Percentiles rank a stretch among this genome's conserved stretches.
These are phyloP conservation scores for Chaetomium sp. DNA, from an alignment of 2,329 filamentous ascomycete species.

Conservation along the genomic window DNA sequence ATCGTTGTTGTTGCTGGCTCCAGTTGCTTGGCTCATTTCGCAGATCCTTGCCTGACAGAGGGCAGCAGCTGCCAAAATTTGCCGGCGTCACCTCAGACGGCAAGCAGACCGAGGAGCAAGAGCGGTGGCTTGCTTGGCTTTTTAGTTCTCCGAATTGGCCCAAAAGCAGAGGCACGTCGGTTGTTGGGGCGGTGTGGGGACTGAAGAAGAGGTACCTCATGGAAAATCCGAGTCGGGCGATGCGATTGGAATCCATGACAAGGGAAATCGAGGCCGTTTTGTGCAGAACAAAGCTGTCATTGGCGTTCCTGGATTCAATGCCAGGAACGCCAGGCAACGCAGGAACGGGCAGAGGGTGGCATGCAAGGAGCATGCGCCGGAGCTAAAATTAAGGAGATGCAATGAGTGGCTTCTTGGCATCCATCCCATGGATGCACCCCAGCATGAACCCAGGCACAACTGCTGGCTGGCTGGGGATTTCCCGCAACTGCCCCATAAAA, in stretches of 20 bases:
- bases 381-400: slow-evolving; percentile 36
- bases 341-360: slow-evolving; percentile 26
- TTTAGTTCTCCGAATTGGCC: background rate
- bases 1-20: background rate
- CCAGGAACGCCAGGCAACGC: slow-evolving; percentile 26
- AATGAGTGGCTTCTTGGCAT: slow-evolving; percentile 23
- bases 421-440: slow-evolving; percentile 25
- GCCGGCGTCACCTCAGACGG: slow-evolving; percentile 6
- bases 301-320: slow-evolving; percentile 21
- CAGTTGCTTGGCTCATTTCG: slow-evolving; percentile 23
- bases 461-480: slow-evolving; percentile 22
- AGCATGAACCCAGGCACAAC: slow-evolving; percentile 11
- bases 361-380: slow-evolving; percentile 22
- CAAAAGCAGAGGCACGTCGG: background rate
- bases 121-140: slow-evolving; percentile 9
- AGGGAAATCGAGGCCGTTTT: background rate
- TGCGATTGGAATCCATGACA: slow-evolving; percentile 4
- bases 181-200: background rate
- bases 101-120: slow-evolving; percentile 7
- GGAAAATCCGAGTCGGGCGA: background rate
- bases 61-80: slow-evolving; percentile 4
- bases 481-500: slow-evolving; percentile 12
- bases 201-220: no score
- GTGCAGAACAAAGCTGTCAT: background rate
- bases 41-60: background rate